phyloP scores from a whole-genome alignment of 805 yeast genomes.

The Clavispora asparagi region DNA sequence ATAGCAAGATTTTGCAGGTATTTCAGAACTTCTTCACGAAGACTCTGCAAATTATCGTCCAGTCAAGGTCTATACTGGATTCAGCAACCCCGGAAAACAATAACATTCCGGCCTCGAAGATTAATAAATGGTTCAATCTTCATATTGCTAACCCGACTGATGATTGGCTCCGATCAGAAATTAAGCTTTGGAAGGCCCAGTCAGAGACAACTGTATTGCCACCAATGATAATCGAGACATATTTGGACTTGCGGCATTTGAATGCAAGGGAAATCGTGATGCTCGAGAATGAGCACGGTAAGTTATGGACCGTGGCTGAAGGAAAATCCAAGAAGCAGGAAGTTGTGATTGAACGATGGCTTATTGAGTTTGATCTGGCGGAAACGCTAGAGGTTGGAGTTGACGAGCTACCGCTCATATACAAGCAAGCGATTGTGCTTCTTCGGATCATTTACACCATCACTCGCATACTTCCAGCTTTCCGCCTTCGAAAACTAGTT shows the following conservation, averaged over 20 bases:
- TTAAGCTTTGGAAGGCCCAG: conserved; percentile 54
- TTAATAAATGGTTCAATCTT: conserved; percentile 62
- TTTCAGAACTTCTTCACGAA: conserved; percentile 61
- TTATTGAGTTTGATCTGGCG: conserved; percentile 66
- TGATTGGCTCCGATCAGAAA: conserved; percentile 45
- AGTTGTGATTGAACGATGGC: conserved; percentile 93
- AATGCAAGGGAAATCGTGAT: conserved; percentile 54
- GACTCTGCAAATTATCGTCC: conserved; percentile 52
- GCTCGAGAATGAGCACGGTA: conserved; percentile 49
- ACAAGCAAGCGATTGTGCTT: conserved; percentile 67
- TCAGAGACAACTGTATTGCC: conserved; percentile 47
- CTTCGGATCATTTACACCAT: conserved; percentile 71
- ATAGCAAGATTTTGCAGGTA: conserved; percentile 37
- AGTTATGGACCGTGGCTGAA: conserved; percentile 52
- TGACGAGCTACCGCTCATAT: conserved; percentile 60
- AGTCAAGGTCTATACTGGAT: conserved; percentile 35
- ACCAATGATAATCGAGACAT: conserved; percentile 84
- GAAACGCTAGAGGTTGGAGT: conserved; percentile 28
- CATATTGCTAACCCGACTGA: conserved; percentile 33
- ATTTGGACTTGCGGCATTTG: conserved; percentile 58
- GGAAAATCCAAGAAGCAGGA: conserved; percentile 63
- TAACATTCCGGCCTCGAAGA: conserved; percentile 19
- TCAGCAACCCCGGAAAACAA: conserved; percentile 10
- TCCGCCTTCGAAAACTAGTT: conserved; percentile 44
- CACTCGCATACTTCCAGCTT: conserved; percentile 66